Evolutionary conservation across 352 stramenopile genomes (phyloP).

Genomic region (Pythium phragmiticola): DNA sequence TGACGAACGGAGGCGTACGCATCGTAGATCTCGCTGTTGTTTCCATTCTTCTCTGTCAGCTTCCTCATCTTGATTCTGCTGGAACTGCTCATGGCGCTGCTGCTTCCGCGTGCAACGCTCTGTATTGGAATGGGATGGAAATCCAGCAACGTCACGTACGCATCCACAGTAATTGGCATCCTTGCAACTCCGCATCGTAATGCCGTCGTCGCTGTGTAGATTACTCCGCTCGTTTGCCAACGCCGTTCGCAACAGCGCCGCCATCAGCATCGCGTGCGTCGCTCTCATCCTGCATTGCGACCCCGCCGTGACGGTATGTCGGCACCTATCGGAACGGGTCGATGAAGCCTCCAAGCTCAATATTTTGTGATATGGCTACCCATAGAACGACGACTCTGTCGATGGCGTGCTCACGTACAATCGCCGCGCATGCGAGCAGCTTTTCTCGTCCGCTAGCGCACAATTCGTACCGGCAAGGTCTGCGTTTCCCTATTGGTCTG

Average conservation of each 20-base stretch:
- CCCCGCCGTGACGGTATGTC: conserved; percentile 44
- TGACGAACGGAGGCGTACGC: neutral
- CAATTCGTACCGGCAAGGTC: conserved; percentile 61
- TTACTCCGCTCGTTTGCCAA: conserved; percentile 77
- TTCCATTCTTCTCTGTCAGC: conserved; percentile 84
- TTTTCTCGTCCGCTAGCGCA: conserved; percentile 67
- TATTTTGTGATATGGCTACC: neutral
- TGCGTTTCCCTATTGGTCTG: neutral
- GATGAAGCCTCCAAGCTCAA: neutral
- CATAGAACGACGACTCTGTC: conserved; percentile 5
- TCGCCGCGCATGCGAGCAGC: conserved; percentile 69
- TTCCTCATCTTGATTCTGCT: conserved; percentile 75
- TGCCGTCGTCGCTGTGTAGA: conserved; percentile 24
- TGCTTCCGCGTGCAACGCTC: conserved; percentile 53
- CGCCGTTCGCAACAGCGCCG: conserved; percentile 78
- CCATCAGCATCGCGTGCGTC: conserved; percentile 79
- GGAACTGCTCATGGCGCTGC: conserved; percentile 66
- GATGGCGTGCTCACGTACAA: conserved; percentile 65
- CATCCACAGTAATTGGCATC: neutral
- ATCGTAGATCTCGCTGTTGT: conserved; percentile 75
- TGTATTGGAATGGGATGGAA: conserved; percentile 57
- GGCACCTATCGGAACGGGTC: neutral
- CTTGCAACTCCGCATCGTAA: neutral
- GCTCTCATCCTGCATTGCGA: conserved; percentile 84
- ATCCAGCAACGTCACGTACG: conserved; percentile 72